A percentile compares a stretch with the other conserved stretches of the same genome.
phyloP scores from a whole-genome alignment of 2,329 filamentous ascomycete genomes.

The Stenocarpella maydis region DNA sequence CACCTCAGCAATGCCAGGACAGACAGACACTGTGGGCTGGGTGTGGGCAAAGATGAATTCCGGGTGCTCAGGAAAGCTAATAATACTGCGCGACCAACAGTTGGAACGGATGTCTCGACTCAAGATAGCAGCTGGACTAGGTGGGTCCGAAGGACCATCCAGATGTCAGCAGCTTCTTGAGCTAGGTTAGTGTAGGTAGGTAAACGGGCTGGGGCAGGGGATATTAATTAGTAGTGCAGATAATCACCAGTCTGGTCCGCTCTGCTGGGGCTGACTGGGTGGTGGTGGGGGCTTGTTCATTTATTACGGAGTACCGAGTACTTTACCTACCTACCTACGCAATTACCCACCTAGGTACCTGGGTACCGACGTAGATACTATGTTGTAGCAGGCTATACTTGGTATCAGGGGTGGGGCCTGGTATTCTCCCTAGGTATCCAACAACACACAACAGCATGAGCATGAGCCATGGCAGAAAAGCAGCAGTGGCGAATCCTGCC shows the following conservation, averaged over 20 bases:
- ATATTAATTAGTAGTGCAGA: no score
- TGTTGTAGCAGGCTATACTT: conserved; percentile 13
- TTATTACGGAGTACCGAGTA: conserved; percentile 17
- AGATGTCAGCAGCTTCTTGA: no score
- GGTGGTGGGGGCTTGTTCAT: neutral
- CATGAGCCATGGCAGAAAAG: neutral
- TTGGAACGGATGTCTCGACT: conserved; percentile 26
- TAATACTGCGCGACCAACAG: conserved; percentile 30
- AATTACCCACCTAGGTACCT: no score
- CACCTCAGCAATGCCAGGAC: neutral
- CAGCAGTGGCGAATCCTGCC: neutral
- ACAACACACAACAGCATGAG: neutral
- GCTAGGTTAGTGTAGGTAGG: no score
- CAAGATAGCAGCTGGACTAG: conserved; percentile 32
- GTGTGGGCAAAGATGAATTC: conserved; percentile 30
- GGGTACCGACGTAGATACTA: no score
- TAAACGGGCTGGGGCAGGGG: no score
- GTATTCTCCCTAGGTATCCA: neutral
- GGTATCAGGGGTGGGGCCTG: conserved; percentile 16
- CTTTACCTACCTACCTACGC: no score
- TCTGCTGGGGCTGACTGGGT: no score
- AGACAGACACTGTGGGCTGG: neutral
- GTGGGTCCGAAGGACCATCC: conserved; percentile 27
- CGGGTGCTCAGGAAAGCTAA: conserved; percentile 31
- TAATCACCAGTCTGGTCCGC: no score